phyloP scores from a whole-genome alignment of 805 yeast genomes.

The Sugiyamaella floridensis region DNA sequence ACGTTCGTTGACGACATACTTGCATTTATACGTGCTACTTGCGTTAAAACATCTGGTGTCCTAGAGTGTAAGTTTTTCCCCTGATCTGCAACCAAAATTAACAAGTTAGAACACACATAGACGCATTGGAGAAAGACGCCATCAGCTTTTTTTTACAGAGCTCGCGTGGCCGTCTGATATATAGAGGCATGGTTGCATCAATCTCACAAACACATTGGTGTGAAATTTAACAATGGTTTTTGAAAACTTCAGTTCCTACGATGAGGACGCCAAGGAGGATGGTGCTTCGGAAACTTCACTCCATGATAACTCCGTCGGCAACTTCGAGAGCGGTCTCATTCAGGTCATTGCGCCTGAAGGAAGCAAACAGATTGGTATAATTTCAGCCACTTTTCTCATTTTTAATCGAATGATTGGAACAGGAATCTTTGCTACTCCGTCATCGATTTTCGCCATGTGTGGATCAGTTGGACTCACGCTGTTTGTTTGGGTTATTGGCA shows the following conservation, averaged over 20 bases:
- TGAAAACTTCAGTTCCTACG: neutral
- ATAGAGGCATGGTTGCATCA: too few species aligned
- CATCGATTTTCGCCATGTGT: conserved; percentile 43
- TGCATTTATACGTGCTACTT: neutral
- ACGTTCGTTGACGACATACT: neutral
- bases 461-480: conserved; percentile 71
- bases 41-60: neutral
- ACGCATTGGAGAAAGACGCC: too few species aligned
- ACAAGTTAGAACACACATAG: too few species aligned
- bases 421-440: conserved; percentile 68
- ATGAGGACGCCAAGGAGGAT: neutral
- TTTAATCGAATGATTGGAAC: conserved; percentile 70
- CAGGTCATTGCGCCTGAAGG: conserved; percentile 5
- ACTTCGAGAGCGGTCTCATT: neutral
- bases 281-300: neutral
- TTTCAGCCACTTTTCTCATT: conserved; percentile 58
- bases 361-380: conserved; percentile 35
- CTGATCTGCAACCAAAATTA: neutral
- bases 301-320: neutral
- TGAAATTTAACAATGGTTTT: neutral
- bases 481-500: conserved; percentile 69
- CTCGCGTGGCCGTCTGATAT: too few species aligned
- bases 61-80: neutral
- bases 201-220: too few species aligned
- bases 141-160: too few species aligned